Evolutionary conservation across 345 rosid genomes (phyloP).

Genomic region (Populus tremula): DNA sequence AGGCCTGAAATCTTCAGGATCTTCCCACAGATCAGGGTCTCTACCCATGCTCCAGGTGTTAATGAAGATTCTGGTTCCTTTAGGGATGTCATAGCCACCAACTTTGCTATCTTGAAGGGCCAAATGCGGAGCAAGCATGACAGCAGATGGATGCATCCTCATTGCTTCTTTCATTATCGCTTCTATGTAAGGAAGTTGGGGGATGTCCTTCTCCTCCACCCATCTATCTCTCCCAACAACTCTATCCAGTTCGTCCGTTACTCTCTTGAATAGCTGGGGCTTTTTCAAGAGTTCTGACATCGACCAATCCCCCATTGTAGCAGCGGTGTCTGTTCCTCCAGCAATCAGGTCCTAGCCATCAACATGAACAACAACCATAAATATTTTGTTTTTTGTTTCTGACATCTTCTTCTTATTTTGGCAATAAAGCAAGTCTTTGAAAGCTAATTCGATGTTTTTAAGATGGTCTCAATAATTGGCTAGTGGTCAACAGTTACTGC

Average conservation of each 20-base stretch:
- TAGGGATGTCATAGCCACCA: slow-evolving; percentile 43
- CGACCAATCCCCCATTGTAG: slow-evolving; percentile 62
- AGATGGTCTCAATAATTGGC: too few species aligned
- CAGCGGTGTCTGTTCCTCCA: slow-evolving; percentile 64
- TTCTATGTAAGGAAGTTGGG: background rate
- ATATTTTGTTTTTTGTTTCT: too few species aligned
- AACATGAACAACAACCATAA: background rate
- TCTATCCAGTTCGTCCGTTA: slow-evolving; percentile 51
- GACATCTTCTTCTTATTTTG: too few species aligned
- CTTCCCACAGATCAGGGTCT: slow-evolving; percentile 58
- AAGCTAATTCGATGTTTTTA: too few species aligned
- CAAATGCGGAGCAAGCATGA: slow-evolving; percentile 41
- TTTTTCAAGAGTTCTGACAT: slow-evolving; percentile 45
- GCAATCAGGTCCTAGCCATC: slow-evolving; percentile 47
- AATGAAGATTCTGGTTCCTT: slow-evolving; percentile 45
- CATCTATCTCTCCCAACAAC: slow-evolving; percentile 54
- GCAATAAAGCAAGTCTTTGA: too few species aligned
- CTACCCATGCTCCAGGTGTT: slow-evolving; percentile 55
- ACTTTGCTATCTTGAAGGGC: slow-evolving; percentile 39
- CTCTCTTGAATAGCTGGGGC: slow-evolving; percentile 46
- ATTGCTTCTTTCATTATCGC: slow-evolving; percentile 47
- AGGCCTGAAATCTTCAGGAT: slow-evolving; percentile 46
- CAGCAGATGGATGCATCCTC: slow-evolving; percentile 22
- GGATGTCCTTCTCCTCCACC: slow-evolving; percentile 56
- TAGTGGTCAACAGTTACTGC: too few species aligned